Evolutionary conservation across 1,284 basidiomycete genomes (phyloP), one percentile per base, ranked within the genome.

Genomic region (Tetrapyrgos nigripes): DNA sequence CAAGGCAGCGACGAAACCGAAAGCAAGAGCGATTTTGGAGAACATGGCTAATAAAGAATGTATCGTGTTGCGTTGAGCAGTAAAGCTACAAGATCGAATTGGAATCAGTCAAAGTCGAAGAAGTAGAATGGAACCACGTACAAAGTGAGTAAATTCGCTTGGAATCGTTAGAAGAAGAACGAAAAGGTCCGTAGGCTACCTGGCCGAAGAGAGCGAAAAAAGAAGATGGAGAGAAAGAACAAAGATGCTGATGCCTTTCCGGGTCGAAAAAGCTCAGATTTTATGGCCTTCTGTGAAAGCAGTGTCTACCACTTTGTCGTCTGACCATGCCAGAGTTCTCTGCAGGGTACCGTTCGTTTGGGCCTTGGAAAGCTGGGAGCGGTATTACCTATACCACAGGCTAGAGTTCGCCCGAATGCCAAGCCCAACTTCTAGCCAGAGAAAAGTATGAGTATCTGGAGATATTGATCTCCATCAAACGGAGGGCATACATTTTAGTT

Each of bases 1-100:
- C 44, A 58, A 33, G 29, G 50, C 56, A 27, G 50, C 46, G 27
- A 58, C 11, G 50, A 50, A 43, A 23, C 51, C 26, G 43, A 58
- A 26, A 31, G 56, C 19, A 24, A 58, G 31, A 27, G 44, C 28
- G 23, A 58, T 26, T 27, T 58, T 58, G 31, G 56, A 43, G 45
- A 58, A 58, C 56, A 58, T 58, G 50, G 47, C 43, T 48, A 28
- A 46, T 51, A 43, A 23, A 19, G 49, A n/a, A n/a, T n/a, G n/a
- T n/a, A n/a, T n/a, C n/a, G 19, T n/a, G 49, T 46, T 50, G 23
- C 14, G 29, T 31, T 27, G 27, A n/a, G n/a, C n/a, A 33, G 35
- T 3, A 50, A 35, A 3, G 11, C 3, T 27, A 29, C 21, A 19
- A 50, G 33, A 10, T 24, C 8, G 6, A n/a, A n/a, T 23, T n/a